Base-by-base conservation (phyloP, 2,329 filamentous ascomycete species). In the Neodidymelliopsis sp. region DNA sequence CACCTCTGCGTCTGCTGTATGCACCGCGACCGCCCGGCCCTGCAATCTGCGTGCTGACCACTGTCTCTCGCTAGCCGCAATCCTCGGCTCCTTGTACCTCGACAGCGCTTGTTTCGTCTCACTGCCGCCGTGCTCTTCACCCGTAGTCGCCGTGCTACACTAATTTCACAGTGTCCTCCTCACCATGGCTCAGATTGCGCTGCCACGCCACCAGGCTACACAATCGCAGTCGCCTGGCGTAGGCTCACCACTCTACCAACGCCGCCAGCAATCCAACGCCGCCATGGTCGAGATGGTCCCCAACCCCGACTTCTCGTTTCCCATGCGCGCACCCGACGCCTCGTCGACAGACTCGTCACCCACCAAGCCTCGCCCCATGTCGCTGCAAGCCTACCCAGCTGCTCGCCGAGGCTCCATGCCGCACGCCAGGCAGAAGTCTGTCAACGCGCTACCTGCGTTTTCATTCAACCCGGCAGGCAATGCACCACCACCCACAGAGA, bases 271-370 rank as follows among this genome's bases (percentile, higher is more conserved):
- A 34, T 64, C 70, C 39, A 66, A 65, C 54, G 59, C 59, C 37
- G 69, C 63, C 20, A 62, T 67, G 44, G 62, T 75, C 33, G 77
- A 80, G 53, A 73, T 79, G 56, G 60, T 77, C 19, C 73, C 74
- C 16, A 79, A 79, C 51, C 76, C 76, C 39, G 73, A 77, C 54
- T 80, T 80, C 63, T 74, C 74, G 13, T 80, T 80, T 47, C 78
- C 78, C 28, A 71, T 72, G 60, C 70, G 69, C 53, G 67, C 62
- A 6, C 66, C 65, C 27, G 63, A 67, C 33, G 48, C 61, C 6
- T 41, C 63, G 22, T 48, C 65, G 23, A 55, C 66, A 31, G 53
- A 66, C 52, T 37, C 74, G 63, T 29, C 67, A 57, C 31, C 67
- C 58, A 61, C 69, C 64, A 60, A 56, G 66, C 62, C 67, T 9